Evolutionary conservation across 1,284 basidiomycete genomes (phyloP).

Genomic region (Peniophora sp.): DNA sequence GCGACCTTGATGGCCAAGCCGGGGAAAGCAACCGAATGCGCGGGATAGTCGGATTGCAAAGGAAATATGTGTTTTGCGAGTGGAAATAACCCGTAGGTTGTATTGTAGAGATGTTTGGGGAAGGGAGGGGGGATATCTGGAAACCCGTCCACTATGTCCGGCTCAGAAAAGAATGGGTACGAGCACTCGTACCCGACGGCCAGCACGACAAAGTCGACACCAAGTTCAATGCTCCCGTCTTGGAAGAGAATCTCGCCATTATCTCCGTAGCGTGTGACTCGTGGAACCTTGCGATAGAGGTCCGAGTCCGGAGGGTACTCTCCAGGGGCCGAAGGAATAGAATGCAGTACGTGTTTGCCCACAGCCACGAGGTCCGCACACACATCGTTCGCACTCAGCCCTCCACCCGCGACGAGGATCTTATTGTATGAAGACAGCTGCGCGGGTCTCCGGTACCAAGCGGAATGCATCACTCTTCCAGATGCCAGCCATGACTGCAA

Average conservation of each 20-base stretch:
- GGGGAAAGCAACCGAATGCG: constrained; percentile 53
- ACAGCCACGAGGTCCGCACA: constrained; percentile 41
- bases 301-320: constrained; percentile 20
- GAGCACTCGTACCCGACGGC: constrained; percentile 67
- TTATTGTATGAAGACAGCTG: constrained; percentile 28
- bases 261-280: constrained; percentile 34
- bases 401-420: constrained; percentile 65
- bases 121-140: constrained; percentile 38
- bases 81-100: constrained; percentile 57
- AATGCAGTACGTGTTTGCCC: constrained; percentile 45
- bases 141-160: constrained; percentile 20
- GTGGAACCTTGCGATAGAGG: constrained; percentile 35
- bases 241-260: constrained; percentile 48
- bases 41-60: constrained; percentile 36
- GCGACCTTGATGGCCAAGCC: constrained; percentile 47
- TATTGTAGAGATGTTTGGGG: constrained; percentile 47
- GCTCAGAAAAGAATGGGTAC: constrained; percentile 48
- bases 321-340: constrained; percentile 26
- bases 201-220: constrained; percentile 55
- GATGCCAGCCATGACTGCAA: constrained; percentile 45
- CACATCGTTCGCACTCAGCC: constrained; percentile 65
- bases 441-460: constrained; percentile 56
- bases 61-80: constrained; percentile 48
- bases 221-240: constrained; percentile 45
- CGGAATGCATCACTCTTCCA: constrained; percentile 50